Base-by-base conservation (phyloP, 179 eudicot species). In the Drosera spatulata region DNA sequence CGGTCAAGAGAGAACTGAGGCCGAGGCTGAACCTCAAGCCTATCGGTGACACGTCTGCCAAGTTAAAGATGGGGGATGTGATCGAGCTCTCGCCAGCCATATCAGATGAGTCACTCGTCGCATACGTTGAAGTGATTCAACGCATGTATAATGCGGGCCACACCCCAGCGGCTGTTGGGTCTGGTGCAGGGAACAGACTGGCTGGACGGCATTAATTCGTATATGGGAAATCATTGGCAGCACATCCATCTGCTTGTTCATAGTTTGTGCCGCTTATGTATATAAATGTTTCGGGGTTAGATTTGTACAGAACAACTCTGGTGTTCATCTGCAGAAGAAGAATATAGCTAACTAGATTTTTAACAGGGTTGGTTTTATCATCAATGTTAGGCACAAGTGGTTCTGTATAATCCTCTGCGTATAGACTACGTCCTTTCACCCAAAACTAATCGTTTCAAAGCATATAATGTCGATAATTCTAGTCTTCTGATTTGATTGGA, bases 31-130 rank as follows among this genome's bases (percentile, higher is more conserved):
- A 91, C 67, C 83, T 77, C 39, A 71, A 77, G 61, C 86, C 96
- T 0, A 82, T 88, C 43, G 71, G 65, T 49, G 91, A 91, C 61
- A 85, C 88, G 9, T 71, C 70, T 43, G 79, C 83, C 79, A 80
- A 79, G 69, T 78, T 91, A 56, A 85, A 79, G 71, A 91, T 88
- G 96, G 98, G 98, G 15, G 98, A 88, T 59, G 91, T 91, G 10
- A 80, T 91, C 37, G 98, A 91, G 73, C 79, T 91, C 37, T 80
- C 84, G 53, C 98, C 96, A 4, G 76, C 85, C 44, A 77, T 91
- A 61, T 91, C 96, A 2, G 85, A 80, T 59, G 88, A 82, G 73
- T 86, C 96, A 6, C 74, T 91, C 65, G 63, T 71, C 0, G 88
- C 72, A 53, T 85, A 82, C 82, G 78, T 96, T 74, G 95, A 91